phyloP scores from a whole-genome alignment of 2,329 filamentous ascomycete genomes.

The Fusarium sp. region DNA sequence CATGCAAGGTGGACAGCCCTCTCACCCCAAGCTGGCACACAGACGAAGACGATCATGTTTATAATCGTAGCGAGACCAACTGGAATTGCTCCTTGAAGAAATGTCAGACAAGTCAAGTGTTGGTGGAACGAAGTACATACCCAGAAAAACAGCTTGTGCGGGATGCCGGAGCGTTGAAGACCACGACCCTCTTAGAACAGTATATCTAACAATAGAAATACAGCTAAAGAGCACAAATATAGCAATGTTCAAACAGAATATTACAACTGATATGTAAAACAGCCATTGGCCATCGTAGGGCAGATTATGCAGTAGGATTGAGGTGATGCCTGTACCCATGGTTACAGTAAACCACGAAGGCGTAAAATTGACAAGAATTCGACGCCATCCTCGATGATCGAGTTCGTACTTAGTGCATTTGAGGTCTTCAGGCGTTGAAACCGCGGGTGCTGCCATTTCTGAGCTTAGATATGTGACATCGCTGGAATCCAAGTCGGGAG shows the following conservation, averaged over 20 bases:
- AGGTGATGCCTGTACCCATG: slow-evolving; percentile 76
- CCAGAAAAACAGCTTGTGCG: slow-evolving; percentile 61
- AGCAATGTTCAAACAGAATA: slow-evolving; percentile 68
- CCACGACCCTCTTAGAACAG: slow-evolving; percentile 72
- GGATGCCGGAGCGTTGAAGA: slow-evolving; percentile 71
- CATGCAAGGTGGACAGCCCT: slow-evolving; percentile 65
- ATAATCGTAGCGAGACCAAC: slow-evolving; percentile 75
- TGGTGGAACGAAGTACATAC: not conserved
- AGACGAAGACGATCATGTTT: slow-evolving; percentile 70
- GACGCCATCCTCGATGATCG: slow-evolving; percentile 31
- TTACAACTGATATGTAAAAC: slow-evolving; percentile 66
- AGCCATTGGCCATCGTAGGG: slow-evolving; percentile 69
- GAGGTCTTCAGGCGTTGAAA: slow-evolving; percentile 6
- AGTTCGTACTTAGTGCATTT: not conserved
- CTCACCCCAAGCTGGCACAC: slow-evolving; percentile 67
- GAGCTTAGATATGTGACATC: slow-evolving; percentile 19
- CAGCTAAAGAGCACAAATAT: slow-evolving; percentile 66
- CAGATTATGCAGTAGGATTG: slow-evolving; percentile 68
- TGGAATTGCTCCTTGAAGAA: slow-evolving; percentile 67
- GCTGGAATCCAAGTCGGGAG: slow-evolving; percentile 18
- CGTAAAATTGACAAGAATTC: slow-evolving; percentile 27
- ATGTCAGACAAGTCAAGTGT: slow-evolving; percentile 47
- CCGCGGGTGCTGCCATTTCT: slow-evolving; percentile 1
- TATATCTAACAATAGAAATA: slow-evolving; percentile 69
- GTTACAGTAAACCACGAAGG: slow-evolving; percentile 57